These are phyloP conservation scores for Cardamine chenopodiifolia DNA, from an alignment of 345 rosid species.

Conservation along the genomic window DNA sequence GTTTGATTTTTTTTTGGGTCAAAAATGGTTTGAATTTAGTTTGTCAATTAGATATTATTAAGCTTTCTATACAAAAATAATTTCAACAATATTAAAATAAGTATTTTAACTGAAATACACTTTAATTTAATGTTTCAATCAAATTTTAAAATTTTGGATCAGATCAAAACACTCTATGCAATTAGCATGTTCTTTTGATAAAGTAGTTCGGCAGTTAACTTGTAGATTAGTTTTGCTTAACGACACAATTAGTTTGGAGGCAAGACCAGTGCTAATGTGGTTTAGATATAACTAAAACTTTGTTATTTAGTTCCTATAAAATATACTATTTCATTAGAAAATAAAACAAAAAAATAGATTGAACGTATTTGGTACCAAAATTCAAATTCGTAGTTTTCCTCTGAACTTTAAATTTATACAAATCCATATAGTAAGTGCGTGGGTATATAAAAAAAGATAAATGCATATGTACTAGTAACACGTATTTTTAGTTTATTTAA, in stretches of 20 bases:
- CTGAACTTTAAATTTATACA: not conserved
- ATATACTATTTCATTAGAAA: not conserved
- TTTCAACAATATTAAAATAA: not conserved
- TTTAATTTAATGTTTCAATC: not conserved
- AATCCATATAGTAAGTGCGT: slow-evolving; percentile 12
- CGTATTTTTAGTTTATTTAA: not conserved
- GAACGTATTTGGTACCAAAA: slow-evolving; percentile 40
- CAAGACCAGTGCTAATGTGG: slow-evolving; percentile 16
- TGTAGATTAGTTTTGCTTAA: slow-evolving; percentile 35
- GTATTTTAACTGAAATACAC: not conserved
- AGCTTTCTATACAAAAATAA: not conserved
- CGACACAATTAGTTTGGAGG: not conserved
- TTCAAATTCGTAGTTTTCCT: slow-evolving; percentile 1
- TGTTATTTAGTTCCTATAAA: not conserved
- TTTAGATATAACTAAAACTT: slow-evolving; percentile 22
- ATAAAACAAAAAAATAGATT: not conserved
- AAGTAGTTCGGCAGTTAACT: slow-evolving; percentile 1
- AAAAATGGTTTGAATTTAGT: not conserved
- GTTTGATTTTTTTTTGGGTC: not conserved
- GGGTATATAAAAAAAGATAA: too few species aligned
- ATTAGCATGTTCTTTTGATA: not conserved
- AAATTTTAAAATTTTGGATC: not conserved
- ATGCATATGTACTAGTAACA: not conserved
- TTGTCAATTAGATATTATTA: not conserved
- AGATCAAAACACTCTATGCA: not conserved